Base-by-base conservation (phyloP, 345 rosid genomes). In the Isatis tinctoria region DNA sequence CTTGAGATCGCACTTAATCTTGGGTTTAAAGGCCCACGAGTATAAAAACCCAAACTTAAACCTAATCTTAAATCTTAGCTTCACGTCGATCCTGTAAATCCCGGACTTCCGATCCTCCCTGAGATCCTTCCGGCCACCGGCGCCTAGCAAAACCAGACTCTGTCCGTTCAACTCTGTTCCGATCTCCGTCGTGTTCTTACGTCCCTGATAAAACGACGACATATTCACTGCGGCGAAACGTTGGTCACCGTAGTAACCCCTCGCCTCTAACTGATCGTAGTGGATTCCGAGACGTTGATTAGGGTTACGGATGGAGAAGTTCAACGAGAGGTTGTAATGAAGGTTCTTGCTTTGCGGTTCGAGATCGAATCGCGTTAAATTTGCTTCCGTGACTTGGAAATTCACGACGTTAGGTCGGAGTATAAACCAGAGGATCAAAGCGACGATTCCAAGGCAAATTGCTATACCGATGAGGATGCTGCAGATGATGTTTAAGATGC, bases 161-260 rank as follows among this genome's bases (percentile, higher is more conserved):
- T 82, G 71, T 6, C 92, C 88, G 0, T 30, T 18, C 0, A 90
- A 78, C 10, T 44, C 78, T 3, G 89, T 57, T 6, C 54, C 70
- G 65, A 87, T 43, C 58, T 65, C 48, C 32, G 78, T 88, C 10
- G 96, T 88, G 24, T 69, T 87, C 82, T 92, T 88, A 77, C 78
- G 90, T 2, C 94, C 97, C 65, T 90, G 94, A 3, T 85, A 90
- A 64, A 90, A 88, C 24, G 88, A 80, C 17, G 65, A 16, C 53
- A 86, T 27, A 10, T n/a, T 4, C 3, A 12, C 49, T 8, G 73
- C 14, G 0, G 48, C 57, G 2, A 92, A 70, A 43, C 92, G 69
- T 56, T 69, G 65, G 27, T 64, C 85, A 3, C 79, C 80, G 43
- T 83, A 87, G 60, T 49, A 80, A 17, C 84, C 82, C 17, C 69